Conservation (phyloP, 2,329 filamentous ascomycete species). For the Diaporthe longicolla region DNA sequence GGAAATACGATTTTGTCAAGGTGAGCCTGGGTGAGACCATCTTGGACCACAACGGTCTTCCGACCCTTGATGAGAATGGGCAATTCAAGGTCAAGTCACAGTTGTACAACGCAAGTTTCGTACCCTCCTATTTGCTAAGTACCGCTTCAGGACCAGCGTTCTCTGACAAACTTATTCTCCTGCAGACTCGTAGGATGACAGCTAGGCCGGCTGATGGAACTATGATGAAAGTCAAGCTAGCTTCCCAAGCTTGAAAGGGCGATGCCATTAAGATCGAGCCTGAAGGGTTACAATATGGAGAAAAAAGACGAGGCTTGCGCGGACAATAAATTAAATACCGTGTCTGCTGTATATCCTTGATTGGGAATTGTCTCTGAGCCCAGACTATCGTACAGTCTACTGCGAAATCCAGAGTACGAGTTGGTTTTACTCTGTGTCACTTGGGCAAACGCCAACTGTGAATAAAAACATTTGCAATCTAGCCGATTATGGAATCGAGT, state of each 20-base stretch:
- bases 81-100: constrained; percentile 45
- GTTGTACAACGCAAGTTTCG: constrained; percentile 47
- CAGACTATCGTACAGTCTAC: too few relatives aligned
- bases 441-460: background rate
- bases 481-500: background rate
- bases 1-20: constrained; percentile 52
- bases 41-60: constrained; percentile 45
- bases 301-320: background rate
- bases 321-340: background rate
- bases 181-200: constrained; percentile 29
- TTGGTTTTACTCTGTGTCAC: too few relatives aligned
- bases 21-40: constrained; percentile 48
- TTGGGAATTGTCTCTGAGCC: background rate
- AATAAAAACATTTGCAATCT: background rate
- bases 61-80: constrained; percentile 44
- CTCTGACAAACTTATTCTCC: background rate
- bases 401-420: background rate
- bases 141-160: too few relatives aligned
- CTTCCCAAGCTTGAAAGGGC: background rate
- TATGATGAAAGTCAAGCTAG: constrained; percentile 46
- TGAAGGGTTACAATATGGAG: background rate
- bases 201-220: constrained; percentile 48
- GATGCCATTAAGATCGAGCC: background rate
- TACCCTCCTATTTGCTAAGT: rapidly evolving
- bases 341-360: background rate